Evolutionary conservation across 805 yeast species (phyloP), one percentile per base, ranked within the genome.

Genomic region (Ogataea glucozyma): DNA sequence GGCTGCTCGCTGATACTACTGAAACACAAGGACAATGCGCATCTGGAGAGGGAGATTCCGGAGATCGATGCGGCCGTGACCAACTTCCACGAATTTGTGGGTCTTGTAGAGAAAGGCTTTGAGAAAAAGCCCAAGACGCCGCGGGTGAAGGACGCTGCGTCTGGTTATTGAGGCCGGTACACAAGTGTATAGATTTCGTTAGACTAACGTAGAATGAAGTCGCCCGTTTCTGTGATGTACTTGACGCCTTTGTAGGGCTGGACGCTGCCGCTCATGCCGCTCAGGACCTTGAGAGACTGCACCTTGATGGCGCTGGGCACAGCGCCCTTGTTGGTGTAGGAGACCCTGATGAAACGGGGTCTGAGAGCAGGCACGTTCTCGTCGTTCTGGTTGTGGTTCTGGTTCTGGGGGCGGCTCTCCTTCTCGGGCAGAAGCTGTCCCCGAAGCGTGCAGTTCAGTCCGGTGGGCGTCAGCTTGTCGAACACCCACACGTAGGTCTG

Each of bases 231-330:
- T 5, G 96, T 81, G 9, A 76, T 67, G 58, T 90, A 90, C 58
- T 89, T 85, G 16, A 90, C 97, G 1, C 98, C 98, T 61, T 89
- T 90, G 69, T 79, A 90, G 0, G 96, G 96, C 56, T 81, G 83
- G 9, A 79, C 83, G 4, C 70, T 69, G 3, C 78, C 79, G 5
- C 76, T 76, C 43, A 79, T 53, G 0, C 91, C 89, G 49, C 68
- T 69, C 4, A 56, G 18, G 13, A 88, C 74, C 54, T 78, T 76
- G 47, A 89, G 65, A 21, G 83, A 71, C 10, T 78, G 83, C 2
- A 89, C 84, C 52, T 77, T 79, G 31, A 85, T 65, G 1, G 91
- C 89, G 60, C 95, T 85, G 1, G 93, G 86, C 2, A 87, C 71
- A 6, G 75, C 70, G 0, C 96, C 96, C 49, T 79, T 78, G 51